Evolutionary conservation across 169 alveolate species (phyloP), one percentile per base, ranked within the genome.

Genomic region (Plasmodium relictum): DNA sequence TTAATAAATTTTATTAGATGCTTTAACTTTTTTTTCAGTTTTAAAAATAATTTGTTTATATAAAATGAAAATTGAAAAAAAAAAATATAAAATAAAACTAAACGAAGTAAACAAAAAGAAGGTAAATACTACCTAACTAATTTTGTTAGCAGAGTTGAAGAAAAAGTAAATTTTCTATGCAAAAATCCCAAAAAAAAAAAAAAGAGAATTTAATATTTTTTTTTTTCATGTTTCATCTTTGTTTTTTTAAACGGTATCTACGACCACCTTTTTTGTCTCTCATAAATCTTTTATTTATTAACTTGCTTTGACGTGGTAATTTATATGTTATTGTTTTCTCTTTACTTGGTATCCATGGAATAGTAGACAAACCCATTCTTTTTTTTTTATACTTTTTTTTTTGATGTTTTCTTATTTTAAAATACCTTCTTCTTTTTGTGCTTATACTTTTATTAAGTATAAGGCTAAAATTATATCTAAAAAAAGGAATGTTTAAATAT

Each of bases 361-460:
- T 92, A 18, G 92, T 65, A 61, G 92, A 89, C 88, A 91, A 44
- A 26, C 96, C 91, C 83, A 94, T 91, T 89, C 91, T 65, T 50
- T 88, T 59, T 88, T 94, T 94, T 88, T 92, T 94, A 88, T 95
- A 91, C 73, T 94, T 94, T 91, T 93, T 94, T 88, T 93, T 94
- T 88, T 93, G 93, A 92, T 94, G 96, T 80, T 94, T 94, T 56
- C 93, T 88, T 54, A 94, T 94, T 76, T 93, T 93, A 85, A 91
- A 94, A 66, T 86, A 89, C 20, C 95, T 74, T 89, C 96, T 89
- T 88, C 94, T 91, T 48, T 91, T 93, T 41, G 96, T 94, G 88
- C 95, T 92, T 68, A 94, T 94, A 31, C 45, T 61, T 22, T 71
- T 59, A 18, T 65, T 70, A 22, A 69, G 41, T 58, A 70, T 39